phyloP scores from a whole-genome alignment of 495 filamentous ascomycete species.

The Niebla homalea region DNA sequence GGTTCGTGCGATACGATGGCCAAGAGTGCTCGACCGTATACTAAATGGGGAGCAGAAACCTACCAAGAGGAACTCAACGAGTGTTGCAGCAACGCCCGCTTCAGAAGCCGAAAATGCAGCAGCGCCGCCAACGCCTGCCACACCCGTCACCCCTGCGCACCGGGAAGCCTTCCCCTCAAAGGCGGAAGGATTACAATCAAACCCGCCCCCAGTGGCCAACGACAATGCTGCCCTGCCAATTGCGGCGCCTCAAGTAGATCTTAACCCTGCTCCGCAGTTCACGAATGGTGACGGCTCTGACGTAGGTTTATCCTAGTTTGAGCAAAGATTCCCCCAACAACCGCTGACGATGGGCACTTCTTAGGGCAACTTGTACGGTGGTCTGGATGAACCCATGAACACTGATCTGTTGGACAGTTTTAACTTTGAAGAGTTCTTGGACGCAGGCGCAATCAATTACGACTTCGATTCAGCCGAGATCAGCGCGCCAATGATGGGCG shows the following conservation, averaged over 20 bases:
- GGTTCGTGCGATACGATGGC: constrained; percentile 41
- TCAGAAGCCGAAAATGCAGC: constrained; percentile 57
- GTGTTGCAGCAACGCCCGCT: constrained; percentile 58
- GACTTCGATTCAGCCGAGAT: constrained; percentile 38
- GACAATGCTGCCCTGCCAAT: constrained; percentile 28
- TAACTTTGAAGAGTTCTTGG: constrained; percentile 90
- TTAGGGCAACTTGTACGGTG: neutral
- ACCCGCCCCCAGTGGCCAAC: constrained; percentile 30
- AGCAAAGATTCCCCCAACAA: no score
- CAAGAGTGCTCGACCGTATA: neutral
- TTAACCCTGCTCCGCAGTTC: constrained; percentile 19
- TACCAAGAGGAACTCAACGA: constrained; percentile 56
- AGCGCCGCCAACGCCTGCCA: constrained; percentile 67
- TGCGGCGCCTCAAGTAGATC: constrained; percentile 34
- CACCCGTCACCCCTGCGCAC: constrained; percentile 77
- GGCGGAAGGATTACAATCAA: constrained; percentile 35
- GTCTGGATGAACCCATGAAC: constrained; percentile 23
- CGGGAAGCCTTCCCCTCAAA: constrained; percentile 44
- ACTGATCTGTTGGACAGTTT: constrained; percentile 73
- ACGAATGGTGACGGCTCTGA: constrained; percentile 11
- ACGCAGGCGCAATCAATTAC: constrained; percentile 36
- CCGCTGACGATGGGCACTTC: constrained; percentile 18
- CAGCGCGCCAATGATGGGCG: constrained; percentile 35
- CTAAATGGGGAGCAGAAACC: constrained; percentile 30
- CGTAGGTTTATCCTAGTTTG: constrained; percentile 12